A percentile compares a stretch with the other conserved stretches of the same genome.
Conservation (phyloP, 2,329 filamentous ascomycete species). For the Aspergillus hiratsukae region DNA sequence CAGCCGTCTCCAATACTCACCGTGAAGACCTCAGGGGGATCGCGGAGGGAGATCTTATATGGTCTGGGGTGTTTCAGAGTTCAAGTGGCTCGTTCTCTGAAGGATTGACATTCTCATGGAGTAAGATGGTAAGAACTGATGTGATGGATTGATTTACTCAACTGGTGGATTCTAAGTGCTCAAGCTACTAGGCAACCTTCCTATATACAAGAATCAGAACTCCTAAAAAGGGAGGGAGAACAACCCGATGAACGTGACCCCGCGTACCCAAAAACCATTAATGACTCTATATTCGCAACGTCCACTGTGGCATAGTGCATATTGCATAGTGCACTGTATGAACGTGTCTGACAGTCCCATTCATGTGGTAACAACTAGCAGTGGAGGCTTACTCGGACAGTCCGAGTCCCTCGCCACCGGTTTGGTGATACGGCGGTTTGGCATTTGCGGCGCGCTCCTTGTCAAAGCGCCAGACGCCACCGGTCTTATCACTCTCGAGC, state of each 20-base stretch:
- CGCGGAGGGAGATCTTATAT: not conserved
- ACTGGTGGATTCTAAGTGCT: not conserved
- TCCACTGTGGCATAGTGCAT: not conserved
- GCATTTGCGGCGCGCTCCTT: slow-evolving; percentile 46
- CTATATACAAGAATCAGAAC: not conserved
- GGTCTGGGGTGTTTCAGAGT: not conserved
- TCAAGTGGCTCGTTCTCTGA: not conserved
- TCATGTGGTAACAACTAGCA: not conserved
- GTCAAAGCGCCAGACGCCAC: slow-evolving; percentile 67
- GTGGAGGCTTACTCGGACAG: slow-evolving; percentile 7
- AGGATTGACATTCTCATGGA: not conserved
- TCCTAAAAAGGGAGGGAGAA: not conserved
- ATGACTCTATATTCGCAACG: not conserved
- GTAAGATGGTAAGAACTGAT: not conserved
- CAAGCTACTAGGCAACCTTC: not conserved
- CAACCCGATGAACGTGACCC: slow-evolving; percentile 4
- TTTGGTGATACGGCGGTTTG: slow-evolving; percentile 40
- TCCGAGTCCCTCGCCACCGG: slow-evolving; percentile 39
- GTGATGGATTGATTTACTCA: not conserved
- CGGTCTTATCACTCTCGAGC: slow-evolving; percentile 61
- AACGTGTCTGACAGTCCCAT: not conserved
- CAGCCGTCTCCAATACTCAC: too few species aligned
- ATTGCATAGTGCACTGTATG: not conserved
- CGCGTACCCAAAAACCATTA: not conserved
- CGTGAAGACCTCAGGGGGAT: too few species aligned